phyloP scores from a whole-genome alignment of 352 stramenopile species.

The Phytophthora rubi region DNA sequence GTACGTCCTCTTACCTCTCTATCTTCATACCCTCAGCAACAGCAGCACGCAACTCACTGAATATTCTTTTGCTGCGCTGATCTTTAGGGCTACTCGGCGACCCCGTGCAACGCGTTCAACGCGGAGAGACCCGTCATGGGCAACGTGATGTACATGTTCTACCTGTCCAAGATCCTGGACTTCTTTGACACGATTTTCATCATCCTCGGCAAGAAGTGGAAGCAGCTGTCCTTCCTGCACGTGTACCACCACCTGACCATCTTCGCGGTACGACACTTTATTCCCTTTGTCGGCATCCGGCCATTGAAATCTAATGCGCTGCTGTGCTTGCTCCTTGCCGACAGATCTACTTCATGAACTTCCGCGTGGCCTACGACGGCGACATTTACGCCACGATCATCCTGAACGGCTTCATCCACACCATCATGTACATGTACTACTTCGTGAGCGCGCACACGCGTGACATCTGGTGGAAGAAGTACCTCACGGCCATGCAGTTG shows the following conservation, averaged over 20 bases:
- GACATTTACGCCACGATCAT: constrained; percentile 97
- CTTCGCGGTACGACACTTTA: constrained; percentile 73
- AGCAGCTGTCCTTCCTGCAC: constrained; percentile 97
- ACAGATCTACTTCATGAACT: constrained; percentile 96
- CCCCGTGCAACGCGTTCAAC: constrained; percentile 94
- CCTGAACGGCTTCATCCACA: constrained; percentile 98
- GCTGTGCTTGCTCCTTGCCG: constrained; percentile 1
- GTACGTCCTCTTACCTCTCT: constrained; percentile 25
- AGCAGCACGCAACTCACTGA: constrained; percentile 6
- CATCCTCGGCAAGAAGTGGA: constrained; percentile 97
- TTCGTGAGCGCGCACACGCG: constrained; percentile 97
- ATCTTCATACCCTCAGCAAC: not conserved
- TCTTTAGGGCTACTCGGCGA: constrained; percentile 81
- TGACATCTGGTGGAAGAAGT: constrained; percentile 98
- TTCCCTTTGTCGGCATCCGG: not conserved
- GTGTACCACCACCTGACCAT: constrained; percentile 99
- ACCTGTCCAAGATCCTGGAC: constrained; percentile 96
- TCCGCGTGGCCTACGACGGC: constrained; percentile 93
- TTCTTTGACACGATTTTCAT: constrained; percentile 98
- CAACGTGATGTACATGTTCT: constrained; percentile 98
- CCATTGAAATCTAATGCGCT: constrained; percentile 1
- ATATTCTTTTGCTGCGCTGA: constrained; percentile 10
- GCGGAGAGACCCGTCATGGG: constrained; percentile 91
- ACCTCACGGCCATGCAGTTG: constrained; percentile 95
- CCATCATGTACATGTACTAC: constrained; percentile 99